These are phyloP conservation scores for Candida mesenterica DNA, from an alignment of 1,139 yeast genomes.

Conservation along the genomic window DNA sequence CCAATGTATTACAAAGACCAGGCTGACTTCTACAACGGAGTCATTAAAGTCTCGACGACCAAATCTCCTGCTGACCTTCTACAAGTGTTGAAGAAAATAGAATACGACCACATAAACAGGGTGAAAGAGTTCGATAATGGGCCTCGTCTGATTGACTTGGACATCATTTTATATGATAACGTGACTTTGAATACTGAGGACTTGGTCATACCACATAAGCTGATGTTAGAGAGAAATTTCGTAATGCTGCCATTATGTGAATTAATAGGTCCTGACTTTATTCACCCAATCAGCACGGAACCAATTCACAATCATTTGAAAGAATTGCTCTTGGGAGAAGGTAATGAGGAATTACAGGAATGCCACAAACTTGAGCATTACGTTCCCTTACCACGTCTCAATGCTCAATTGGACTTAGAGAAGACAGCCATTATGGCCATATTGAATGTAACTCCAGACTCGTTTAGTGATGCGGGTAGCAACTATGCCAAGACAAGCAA, in stretches of 20 bases:
- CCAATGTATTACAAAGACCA: slow-evolving; percentile 92
- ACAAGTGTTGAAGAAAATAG: slow-evolving; percentile 65
- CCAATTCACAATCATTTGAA: slow-evolving; percentile 66
- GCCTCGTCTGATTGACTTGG: slow-evolving; percentile 87
- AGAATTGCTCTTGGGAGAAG: slow-evolving; percentile 46
- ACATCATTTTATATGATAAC: slow-evolving; percentile 73
- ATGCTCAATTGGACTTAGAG: slow-evolving; percentile 23
- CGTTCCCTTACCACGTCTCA: slow-evolving; percentile 41
- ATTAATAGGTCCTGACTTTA: slow-evolving; percentile 57
- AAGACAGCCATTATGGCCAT: slow-evolving; percentile 77
- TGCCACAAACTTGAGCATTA: slow-evolving; percentile 43
- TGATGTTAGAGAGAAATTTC: slow-evolving; percentile 86
- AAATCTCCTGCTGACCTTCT: slow-evolving; percentile 66
- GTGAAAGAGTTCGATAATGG: slow-evolving; percentile 83
- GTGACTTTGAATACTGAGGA: slow-evolving; percentile 52
- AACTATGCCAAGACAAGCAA: slow-evolving; percentile 25
- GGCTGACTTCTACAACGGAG: slow-evolving; percentile 82
- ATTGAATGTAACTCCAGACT: slow-evolving; percentile 88
- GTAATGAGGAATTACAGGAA: slow-evolving; percentile 42
- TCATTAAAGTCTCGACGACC: slow-evolving; percentile 53
- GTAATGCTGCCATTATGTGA: slow-evolving; percentile 89
- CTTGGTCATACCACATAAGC: slow-evolving; percentile 78
- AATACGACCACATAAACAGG: slow-evolving; percentile 67
- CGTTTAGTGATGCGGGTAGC: slow-evolving; percentile 90
- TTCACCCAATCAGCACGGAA: slow-evolving; percentile 85